phyloP scores from a whole-genome alignment of 352 stramenopile species.

The Pythium coloratum region DNA sequence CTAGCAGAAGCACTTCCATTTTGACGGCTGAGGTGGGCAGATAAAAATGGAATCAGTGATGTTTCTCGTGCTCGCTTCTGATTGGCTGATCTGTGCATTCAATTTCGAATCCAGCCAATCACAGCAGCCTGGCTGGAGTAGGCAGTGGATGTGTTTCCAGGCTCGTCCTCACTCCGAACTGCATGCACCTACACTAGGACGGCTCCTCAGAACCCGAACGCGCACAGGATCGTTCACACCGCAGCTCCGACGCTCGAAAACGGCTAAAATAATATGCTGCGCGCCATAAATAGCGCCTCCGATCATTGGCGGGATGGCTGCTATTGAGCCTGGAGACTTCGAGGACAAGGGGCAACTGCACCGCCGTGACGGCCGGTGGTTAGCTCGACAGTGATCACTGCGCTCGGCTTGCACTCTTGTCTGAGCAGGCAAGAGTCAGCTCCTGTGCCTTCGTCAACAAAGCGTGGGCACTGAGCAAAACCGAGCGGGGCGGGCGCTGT shows the following conservation, averaged over 20 bases:
- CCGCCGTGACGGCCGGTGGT: background rate
- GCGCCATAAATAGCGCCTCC: background rate
- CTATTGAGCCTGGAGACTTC: conserved; percentile 1
- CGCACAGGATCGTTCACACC: too few species aligned
- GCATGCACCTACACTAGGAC: background rate
- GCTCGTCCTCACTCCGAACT: background rate
- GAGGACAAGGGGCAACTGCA: background rate
- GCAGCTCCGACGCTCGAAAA: background rate
- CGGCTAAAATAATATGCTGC: background rate
- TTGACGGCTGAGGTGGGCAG: background rate
- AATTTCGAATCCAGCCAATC: conserved; percentile 5
- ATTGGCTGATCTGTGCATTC: background rate
- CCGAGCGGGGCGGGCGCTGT: background rate
- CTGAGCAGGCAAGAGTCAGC: background rate
- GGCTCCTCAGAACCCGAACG: background rate
- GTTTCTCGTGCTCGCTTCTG: background rate
- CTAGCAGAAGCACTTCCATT: background rate
- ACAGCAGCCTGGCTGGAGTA: background rate
- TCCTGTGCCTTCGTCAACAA: background rate
- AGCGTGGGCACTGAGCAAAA: background rate
- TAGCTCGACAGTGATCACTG: background rate
- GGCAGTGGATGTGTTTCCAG: background rate
- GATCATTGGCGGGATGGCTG: background rate
- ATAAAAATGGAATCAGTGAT: conserved; percentile 2
- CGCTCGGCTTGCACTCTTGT: background rate